Base-by-base conservation (phyloP, 2,329 filamentous ascomycete species). In the Leptographium flavum region DNA sequence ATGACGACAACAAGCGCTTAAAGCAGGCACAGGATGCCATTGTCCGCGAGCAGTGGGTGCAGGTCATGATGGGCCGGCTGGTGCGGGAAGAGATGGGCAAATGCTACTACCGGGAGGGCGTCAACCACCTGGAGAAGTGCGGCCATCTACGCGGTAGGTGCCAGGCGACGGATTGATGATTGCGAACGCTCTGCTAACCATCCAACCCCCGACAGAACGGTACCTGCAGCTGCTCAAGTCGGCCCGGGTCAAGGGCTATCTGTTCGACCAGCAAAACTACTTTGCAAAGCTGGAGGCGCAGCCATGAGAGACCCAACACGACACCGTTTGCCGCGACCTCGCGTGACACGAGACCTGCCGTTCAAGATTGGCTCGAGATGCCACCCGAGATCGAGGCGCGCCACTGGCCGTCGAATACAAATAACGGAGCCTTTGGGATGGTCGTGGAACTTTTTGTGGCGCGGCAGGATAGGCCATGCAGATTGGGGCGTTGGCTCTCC, bases 61-160 rank as follows among this genome's bases (percentile, higher is more conserved):
- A 78, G 61, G 80, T 81, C 61, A 92, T 92, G 85, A 92, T 88
- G 85, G 83, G 82, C 47, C 73, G 85, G 50, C 67, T 92, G 51
- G 83, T 92, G 45, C 71, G 83, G 52, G 82, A 90, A 62, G 85
- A 92, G 70, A 69, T 92, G 68, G 74, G 80, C 64, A 90, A 87
- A 69, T 92, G 85, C 70, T 92, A 92, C 66, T 77, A 79, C 64
- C 73, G 77, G 54, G 83, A 92, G 66, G 86, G 85, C 46, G 83
- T 88, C 53, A 92, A 92, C 64, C 85, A 92, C 62, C 65, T 92
- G 62, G 85, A 90, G 73, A 92, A 90, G 68, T 92, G 85, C 63
- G 84, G 83, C 53, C 69, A 74, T 57, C 63, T 90, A 64, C 73
- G 85, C 82, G 84, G 85, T 92, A 62, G 71, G 81, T 19, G 36